Evolutionary conservation across 371 early-diverging fungal species (phyloP).

Genomic region (Mortierella sp.): DNA sequence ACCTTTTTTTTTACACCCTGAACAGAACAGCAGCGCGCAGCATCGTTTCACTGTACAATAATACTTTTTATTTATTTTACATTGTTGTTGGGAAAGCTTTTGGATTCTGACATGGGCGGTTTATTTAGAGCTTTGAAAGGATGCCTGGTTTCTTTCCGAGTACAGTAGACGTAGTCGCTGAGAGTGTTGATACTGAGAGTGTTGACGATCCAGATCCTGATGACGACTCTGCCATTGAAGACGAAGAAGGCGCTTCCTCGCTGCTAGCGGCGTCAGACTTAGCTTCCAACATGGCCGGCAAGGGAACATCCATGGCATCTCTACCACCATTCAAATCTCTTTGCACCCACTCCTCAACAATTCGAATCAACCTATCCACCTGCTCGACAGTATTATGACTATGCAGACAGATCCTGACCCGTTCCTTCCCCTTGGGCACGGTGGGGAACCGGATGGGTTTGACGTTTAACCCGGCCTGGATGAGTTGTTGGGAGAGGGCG

Average conservation of each 20-base stretch:
- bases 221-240: not conserved
- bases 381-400: conserved; percentile 77
- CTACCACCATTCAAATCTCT: not conserved
- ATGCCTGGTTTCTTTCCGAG: not conserved
- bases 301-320: not conserved
- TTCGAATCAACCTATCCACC: conserved; percentile 65
- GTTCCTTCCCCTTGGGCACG: conserved; percentile 83
- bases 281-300: not conserved
- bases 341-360: conserved; percentile 61
- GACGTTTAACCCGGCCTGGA: conserved; percentile 74
- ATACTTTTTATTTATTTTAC: not conserved
- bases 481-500: conserved; percentile 71
- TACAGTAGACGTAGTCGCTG: conserved; percentile 1
- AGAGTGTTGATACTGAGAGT: conserved; percentile 33
- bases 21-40: too few relatives aligned
- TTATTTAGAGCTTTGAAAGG: conserved; percentile 25
- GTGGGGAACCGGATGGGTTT: conserved; percentile 87
- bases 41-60: not conserved
- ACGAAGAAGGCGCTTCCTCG: not conserved
- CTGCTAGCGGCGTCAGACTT: not conserved
- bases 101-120: too few relatives aligned
- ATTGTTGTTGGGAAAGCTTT: too few relatives aligned
- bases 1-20: not conserved
- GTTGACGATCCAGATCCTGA: conserved; percentile 1
- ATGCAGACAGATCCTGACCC: conserved; percentile 87